Evolutionary conservation across 805 yeast species (phyloP).

Genomic region (Candida incommunis): DNA sequence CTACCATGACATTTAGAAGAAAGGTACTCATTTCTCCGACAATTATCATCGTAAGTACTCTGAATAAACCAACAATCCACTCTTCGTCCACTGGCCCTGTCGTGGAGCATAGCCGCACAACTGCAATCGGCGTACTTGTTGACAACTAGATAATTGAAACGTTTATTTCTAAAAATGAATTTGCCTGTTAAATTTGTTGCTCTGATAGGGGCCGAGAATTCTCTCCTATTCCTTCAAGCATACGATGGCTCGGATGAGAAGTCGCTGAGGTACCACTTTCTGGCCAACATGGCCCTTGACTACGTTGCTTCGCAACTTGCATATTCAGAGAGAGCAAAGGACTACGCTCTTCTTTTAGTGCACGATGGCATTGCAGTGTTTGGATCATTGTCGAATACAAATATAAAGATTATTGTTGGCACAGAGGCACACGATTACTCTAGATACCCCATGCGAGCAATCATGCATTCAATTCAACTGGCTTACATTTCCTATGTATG

Average conservation of each 20-base stretch:
- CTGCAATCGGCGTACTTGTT: too few relatives aligned
- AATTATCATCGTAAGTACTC: too few relatives aligned
- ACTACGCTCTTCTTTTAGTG: constrained; percentile 15
- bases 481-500: constrained; percentile 19
- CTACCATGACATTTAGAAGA: too few relatives aligned
- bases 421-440: constrained; percentile 13
- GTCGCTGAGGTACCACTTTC: constrained; percentile 17
- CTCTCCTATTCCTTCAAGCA: neutral
- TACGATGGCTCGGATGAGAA: neutral
- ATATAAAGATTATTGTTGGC: constrained; percentile 19
- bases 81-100: too few relatives aligned
- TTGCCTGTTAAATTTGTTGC: neutral
- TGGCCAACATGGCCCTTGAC: constrained; percentile 25
- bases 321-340: constrained; percentile 9
- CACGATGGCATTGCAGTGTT: constrained; percentile 25
- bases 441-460: constrained; percentile 3
- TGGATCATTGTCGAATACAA: constrained; percentile 21
- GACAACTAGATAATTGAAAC: too few relatives aligned
- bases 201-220: neutral
- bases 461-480: constrained; percentile 13
- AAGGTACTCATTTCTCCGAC: too few relatives aligned
- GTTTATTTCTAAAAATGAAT: too few relatives aligned
- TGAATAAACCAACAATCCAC: too few relatives aligned
- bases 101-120: too few relatives aligned
- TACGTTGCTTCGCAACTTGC: constrained; percentile 15